phyloP scores from a whole-genome alignment of 1,139 yeast species.

The Diutina siamensis region DNA sequence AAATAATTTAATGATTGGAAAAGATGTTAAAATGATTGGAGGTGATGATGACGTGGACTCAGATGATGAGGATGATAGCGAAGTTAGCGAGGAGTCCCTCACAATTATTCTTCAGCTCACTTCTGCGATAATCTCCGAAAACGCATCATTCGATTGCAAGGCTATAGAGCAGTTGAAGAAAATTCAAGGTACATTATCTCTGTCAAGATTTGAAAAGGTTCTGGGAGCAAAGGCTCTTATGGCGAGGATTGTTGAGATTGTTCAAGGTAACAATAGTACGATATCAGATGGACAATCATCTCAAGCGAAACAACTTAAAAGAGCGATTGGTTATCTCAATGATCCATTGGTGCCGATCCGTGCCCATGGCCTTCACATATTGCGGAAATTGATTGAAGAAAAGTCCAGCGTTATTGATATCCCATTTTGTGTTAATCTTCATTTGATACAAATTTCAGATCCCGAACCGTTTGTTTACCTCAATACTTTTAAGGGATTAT shows the following conservation, averaged over 20 bases:
- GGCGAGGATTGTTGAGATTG: slow-evolving; percentile 18
- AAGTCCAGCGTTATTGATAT: slow-evolving; percentile 40
- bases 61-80: slow-evolving; percentile 22
- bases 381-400: slow-evolving; percentile 45
- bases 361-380: slow-evolving; percentile 70
- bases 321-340: slow-evolving; percentile 56
- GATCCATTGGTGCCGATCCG: slow-evolving; percentile 77
- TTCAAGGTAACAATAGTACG: background rate
- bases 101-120: slow-evolving; percentile 38
- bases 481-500: slow-evolving; percentile 72
- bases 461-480: slow-evolving; percentile 80
- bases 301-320: slow-evolving; percentile 25
- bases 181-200: slow-evolving; percentile 18
- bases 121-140: slow-evolving; percentile 41
- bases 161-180: slow-evolving; percentile 15
- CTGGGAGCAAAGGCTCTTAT: slow-evolving; percentile 16
- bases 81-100: slow-evolving; percentile 15
- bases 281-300: slow-evolving; percentile 11
- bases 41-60: slow-evolving; percentile 24
- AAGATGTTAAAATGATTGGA: slow-evolving; percentile 13
- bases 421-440: slow-evolving; percentile 47
- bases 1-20: background rate
- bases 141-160: slow-evolving; percentile 18
- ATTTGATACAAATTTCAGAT: slow-evolving; percentile 56
- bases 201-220: slow-evolving; percentile 11